Conservation (phyloP, 2,329 filamentous ascomycete species). For the Tolypocladium amazonense region DNA sequence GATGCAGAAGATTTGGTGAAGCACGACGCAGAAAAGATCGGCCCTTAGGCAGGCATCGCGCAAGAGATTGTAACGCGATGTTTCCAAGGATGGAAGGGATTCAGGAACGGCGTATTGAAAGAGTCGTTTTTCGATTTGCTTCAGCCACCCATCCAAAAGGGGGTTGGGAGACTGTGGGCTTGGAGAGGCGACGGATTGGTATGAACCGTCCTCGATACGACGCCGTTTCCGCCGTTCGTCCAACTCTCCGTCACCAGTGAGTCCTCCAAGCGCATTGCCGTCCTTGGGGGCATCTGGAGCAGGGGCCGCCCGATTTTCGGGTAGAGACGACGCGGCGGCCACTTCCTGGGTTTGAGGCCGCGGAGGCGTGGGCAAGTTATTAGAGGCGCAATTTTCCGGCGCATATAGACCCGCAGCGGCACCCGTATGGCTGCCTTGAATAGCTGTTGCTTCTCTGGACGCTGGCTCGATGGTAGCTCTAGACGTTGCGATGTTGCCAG, state of each 20-base stretch:
- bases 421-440: background rate
- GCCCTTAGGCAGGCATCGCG: slow-evolving; percentile 39
- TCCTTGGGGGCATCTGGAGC: background rate
- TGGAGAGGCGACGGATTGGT: no score
- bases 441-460: background rate
- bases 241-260: background rate
- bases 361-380: background rate
- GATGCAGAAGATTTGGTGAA: slow-evolving; percentile 56
- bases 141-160: background rate
- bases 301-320: background rate
- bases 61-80: slow-evolving; percentile 42
- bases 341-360: background rate
- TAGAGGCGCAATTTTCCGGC: background rate
- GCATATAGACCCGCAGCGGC: background rate
- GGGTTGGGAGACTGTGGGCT: no score
- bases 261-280: no score
- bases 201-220: background rate
- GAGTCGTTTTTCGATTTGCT: background rate
- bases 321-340: background rate
- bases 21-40: slow-evolving; percentile 53
- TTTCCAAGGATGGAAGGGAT: slow-evolving; percentile 24
- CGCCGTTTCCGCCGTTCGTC: background rate
- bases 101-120: slow-evolving; percentile 1
- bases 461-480: background rate
- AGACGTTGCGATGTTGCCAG: background rate